A percentile compares a stretch with the other conserved stretches of the same genome.
phyloP scores from a whole-genome alignment of 371 early-diverging fungal species.

The Rhizopus delemar region DNA sequence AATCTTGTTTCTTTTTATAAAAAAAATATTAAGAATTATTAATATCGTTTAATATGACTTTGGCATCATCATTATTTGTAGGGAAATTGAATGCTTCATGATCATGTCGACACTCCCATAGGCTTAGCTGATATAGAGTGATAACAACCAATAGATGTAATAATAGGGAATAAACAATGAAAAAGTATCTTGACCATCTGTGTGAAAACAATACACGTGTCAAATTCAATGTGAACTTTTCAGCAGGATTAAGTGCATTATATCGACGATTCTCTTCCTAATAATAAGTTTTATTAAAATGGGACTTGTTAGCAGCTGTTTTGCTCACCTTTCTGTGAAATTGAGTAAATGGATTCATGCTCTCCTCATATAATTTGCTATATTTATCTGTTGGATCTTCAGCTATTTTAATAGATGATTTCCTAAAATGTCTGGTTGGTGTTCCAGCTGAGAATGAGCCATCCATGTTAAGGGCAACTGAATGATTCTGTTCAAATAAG shows the following conservation, averaged over 20 bases:
- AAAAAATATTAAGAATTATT: conserved; percentile 1
- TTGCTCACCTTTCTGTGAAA: conserved; percentile 68
- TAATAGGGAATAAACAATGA: conserved; percentile 70
- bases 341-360: conserved; percentile 84
- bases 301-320: background rate
- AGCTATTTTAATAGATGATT: conserved; percentile 9
- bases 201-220: conserved; percentile 73
- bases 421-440: conserved; percentile 19
- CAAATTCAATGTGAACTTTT: conserved; percentile 67
- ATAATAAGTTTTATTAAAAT: background rate
- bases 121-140: conserved; percentile 67
- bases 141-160: conserved; percentile 80
- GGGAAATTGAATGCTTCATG: conserved; percentile 54
- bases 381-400: conserved; percentile 71
- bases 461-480: conserved; percentile 28
- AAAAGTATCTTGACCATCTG: conserved; percentile 70
- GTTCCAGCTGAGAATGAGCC: conserved; percentile 1
- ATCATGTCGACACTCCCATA: conserved; percentile 72
- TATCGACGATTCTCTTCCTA: conserved; percentile 75
- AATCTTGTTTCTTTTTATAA: conserved; percentile 3
- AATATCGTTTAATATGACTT: conserved; percentile 9
- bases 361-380: conserved; percentile 78
- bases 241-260: conserved; percentile 74
- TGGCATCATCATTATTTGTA: conserved; percentile 31
- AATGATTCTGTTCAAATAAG: conserved; percentile 15